Evolutionary conservation across 371 early-diverging fungal genomes (phyloP), one percentile per base, ranked within the genome.

Genomic region (Mortierella sp.): DNA sequence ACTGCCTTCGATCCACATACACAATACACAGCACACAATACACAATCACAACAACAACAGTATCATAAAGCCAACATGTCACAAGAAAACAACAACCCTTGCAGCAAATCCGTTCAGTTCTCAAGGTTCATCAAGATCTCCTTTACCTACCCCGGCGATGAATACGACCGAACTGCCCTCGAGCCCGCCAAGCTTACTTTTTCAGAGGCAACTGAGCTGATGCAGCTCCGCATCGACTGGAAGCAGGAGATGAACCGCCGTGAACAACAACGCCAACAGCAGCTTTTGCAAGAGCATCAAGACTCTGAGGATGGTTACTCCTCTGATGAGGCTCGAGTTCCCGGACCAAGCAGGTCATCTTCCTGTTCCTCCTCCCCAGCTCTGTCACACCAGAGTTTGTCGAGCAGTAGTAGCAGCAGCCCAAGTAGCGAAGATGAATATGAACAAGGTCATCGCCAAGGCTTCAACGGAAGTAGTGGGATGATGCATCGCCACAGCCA

Each of bases 71-170:
- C 50, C 11, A 66, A 40, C 57, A 68, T 68, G 68, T 58, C 71
- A 24, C 65, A 64, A 59, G 59, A 64, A 40, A 48, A 65, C 41
- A 48, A 65, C 41, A 60, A 60, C 41, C 8, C 36, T 4, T n/a
- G 72, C 48, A 70, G 41, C 57, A 75, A 77, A 59, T 77, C 77
- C 0, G 77, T 77, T 50, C 77, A 77, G 57, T 79, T 79, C 59
- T 79, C 80, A 10, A 63, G 80, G 6, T 79, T 79, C 52, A 79
- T 79, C 65, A 79, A 79, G 58, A 74, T 79, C 65, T 79, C 80
- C 3, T 79, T 79, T 71, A 79, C 80, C 15, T 79, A 79, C 58
- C 80, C 80, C 5, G 80, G 70, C 15, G 80, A 79, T 24, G 80
- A 79, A 57, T 79, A 79, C 52, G 80, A 79, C 58, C 80, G 80